phyloP scores from a whole-genome alignment of 2,329 filamentous ascomycete species.

The Colletotrichum cordylinicola region DNA sequence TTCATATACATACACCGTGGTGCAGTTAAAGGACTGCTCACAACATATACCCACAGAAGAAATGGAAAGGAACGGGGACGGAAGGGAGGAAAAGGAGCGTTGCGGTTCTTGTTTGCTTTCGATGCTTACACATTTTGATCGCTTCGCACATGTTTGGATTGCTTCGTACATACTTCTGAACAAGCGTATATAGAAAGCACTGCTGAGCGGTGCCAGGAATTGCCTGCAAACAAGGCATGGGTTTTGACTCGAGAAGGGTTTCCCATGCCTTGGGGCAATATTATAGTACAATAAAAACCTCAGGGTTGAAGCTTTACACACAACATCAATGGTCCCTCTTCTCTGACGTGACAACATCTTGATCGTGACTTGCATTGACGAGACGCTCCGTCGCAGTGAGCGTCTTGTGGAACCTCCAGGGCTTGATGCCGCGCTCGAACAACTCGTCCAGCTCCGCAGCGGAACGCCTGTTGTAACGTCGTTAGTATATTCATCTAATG shows the following conservation, averaged over 20 bases:
- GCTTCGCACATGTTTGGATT: background rate
- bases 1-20: background rate
- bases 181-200: background rate
- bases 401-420: constrained; percentile 27
- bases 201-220: background rate
- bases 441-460: constrained; percentile 31
- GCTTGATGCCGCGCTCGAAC: constrained; percentile 28
- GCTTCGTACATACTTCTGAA: background rate
- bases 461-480: constrained; percentile 11
- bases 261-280: background rate
- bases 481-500: background rate
- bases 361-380: background rate
- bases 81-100: background rate
- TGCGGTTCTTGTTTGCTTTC: background rate
- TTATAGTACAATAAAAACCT: background rate
- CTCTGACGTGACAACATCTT: background rate
- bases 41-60: too few relatives aligned
- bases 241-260: background rate
- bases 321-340: background rate
- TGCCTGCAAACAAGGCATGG: background rate
- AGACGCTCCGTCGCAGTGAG: constrained; percentile 17
- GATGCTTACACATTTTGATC: background rate
- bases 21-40: background rate
- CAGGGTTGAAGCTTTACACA: background rate
- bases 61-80: too few relatives aligned